phyloP scores from a whole-genome alignment of 202 grass and related monocot genomes.

The Bolboschoenoplectus hybrid region DNA sequence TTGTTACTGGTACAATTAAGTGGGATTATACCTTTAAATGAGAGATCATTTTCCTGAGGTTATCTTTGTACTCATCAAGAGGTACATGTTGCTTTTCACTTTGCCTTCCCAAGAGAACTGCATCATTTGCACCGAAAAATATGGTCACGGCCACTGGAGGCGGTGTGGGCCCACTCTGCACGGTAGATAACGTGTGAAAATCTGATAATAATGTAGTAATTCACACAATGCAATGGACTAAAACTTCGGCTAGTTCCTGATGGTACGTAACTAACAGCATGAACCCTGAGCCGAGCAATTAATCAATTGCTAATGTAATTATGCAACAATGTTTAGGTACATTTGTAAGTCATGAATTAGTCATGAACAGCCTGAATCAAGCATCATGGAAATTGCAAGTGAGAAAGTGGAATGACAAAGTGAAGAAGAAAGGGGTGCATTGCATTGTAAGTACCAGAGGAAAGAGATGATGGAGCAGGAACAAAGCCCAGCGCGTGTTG shows the following conservation, averaged over 20 bases:
- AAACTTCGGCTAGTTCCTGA: too few relatives aligned
- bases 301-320: too few relatives aligned
- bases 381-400: background rate
- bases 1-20: background rate
- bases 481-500: slow-evolving; percentile 94
- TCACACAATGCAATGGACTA: too few relatives aligned
- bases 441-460: slow-evolving; percentile 46
- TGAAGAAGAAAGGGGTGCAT: too few relatives aligned
- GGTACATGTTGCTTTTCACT: slow-evolving; percentile 73
- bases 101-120: slow-evolving; percentile 56
- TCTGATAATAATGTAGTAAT: background rate
- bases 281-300: too few relatives aligned
- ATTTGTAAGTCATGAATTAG: too few relatives aligned
- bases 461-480: slow-evolving; percentile 73
- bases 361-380: too few relatives aligned
- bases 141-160: slow-evolving; percentile 63
- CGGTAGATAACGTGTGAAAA: background rate
- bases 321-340: too few relatives aligned
- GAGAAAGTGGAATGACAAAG: background rate
- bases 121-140: slow-evolving; percentile 96
- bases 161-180: background rate
- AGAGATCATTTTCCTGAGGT: slow-evolving; percentile 63
- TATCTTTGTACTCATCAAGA: slow-evolving; percentile 70
- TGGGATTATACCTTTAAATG: slow-evolving; percentile 59
- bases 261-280: too few relatives aligned